Conservation (phyloP, 345 rosid species). For the Sapria himalayana region DNA sequence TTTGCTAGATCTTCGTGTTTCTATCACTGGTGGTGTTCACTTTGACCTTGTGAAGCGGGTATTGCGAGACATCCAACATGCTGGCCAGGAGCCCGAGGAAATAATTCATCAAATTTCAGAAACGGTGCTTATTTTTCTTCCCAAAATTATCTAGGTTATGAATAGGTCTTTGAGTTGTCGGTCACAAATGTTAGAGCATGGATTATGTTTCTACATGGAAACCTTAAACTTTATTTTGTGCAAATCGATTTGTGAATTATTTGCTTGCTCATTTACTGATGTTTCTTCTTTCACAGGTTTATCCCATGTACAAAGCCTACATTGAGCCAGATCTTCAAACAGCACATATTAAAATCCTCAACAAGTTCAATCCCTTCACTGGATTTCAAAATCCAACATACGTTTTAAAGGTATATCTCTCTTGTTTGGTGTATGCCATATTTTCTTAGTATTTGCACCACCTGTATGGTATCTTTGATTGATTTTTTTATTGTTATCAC, state of each 20-base stretch:
- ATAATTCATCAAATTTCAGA: slow-evolving; percentile 96
- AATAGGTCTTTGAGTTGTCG: too few relatives aligned
- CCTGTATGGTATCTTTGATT: too few relatives aligned
- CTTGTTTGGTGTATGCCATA: neutral
- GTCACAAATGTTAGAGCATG: too few relatives aligned
- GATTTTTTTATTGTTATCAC: slow-evolving; percentile 16
- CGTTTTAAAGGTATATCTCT: slow-evolving; percentile 47
- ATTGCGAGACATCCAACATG: slow-evolving; percentile 91
- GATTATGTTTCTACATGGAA: too few relatives aligned
- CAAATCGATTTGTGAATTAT: too few relatives aligned
- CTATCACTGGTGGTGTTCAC: slow-evolving; percentile 94
- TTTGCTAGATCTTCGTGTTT: slow-evolving; percentile 83
- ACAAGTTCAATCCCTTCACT: slow-evolving; percentile 91
- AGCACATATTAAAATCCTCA: slow-evolving; percentile 82
- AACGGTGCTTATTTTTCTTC: slow-evolving; percentile 31
- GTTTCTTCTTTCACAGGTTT: slow-evolving; percentile 34
- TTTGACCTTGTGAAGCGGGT: slow-evolving; percentile 96
- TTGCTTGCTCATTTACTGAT: too few relatives aligned
- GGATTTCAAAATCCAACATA: slow-evolving; percentile 98
- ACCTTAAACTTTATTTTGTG: too few relatives aligned
- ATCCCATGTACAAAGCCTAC: slow-evolving; percentile 99
- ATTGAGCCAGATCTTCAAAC: slow-evolving; percentile 96
- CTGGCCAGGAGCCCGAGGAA: slow-evolving; percentile 96
- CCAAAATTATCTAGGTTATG: too few relatives aligned
- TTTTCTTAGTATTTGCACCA: too few relatives aligned